phyloP scores from a whole-genome alignment of 2,329 filamentous ascomycete genomes.

The Exophiala spinifera region DNA sequence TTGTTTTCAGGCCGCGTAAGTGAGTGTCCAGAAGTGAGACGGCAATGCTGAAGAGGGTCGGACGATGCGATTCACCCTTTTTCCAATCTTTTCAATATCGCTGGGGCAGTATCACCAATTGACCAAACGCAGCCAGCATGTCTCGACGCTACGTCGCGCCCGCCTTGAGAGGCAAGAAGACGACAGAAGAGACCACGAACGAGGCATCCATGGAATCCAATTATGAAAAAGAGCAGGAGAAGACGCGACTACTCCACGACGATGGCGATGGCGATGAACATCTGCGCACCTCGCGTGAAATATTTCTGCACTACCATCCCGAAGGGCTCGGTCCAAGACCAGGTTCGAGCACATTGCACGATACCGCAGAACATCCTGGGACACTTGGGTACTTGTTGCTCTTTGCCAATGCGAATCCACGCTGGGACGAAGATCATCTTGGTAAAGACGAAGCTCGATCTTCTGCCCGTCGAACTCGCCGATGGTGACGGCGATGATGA shows the following conservation, averaged over 20 bases:
- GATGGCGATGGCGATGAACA: neutral
- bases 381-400: conserved; percentile 20
- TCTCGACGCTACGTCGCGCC: neutral
- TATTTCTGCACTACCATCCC: neutral
- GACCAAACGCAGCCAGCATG: neutral
- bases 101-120: neutral
- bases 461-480: conserved; percentile 8
- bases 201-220: too few relatives aligned
- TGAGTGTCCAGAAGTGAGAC: too few relatives aligned
- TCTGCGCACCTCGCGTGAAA: neutral
- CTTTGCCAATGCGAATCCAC: conserved; percentile 21
- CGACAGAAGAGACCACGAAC: neutral
- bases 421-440: conserved; percentile 19
- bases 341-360: conserved; percentile 13
- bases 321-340: neutral
- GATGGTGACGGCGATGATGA: too few relatives aligned
- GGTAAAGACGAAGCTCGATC: conserved; percentile 17
- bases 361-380: conserved; percentile 10
- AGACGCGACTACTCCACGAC: too few relatives aligned
- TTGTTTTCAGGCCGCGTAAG: too few relatives aligned
- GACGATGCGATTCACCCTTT: too few relatives aligned
- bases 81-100: too few relatives aligned
- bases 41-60: too few relatives aligned
- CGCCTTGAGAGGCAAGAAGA: neutral
- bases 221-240: neutral